Base-by-base conservation (phyloP, 129 eudicot species). In the Chrysanthemum seticuspe region DNA sequence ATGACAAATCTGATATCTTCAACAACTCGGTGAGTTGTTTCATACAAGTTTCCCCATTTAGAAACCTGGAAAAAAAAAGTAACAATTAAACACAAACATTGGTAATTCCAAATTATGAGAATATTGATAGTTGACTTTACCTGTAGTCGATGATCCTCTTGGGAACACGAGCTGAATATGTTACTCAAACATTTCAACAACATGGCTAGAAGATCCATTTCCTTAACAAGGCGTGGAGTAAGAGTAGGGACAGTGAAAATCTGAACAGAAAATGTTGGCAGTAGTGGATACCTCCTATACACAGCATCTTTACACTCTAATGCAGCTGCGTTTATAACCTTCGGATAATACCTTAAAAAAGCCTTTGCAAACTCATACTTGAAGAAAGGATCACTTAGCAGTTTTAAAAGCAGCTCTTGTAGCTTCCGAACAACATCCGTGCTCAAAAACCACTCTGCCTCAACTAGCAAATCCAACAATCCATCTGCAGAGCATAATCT, bases 341-440 rank as follows among this genome's bases (percentile, higher is more conserved):
- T 65, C 27, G 97, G 94, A 65, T 95, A 95, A 78, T 90, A 90
- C 67, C 79, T 77, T 21, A 95, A 63, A 79, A 95, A 90, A 6
- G 84, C 88, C 81, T 90, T 90, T n/a, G 96, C 96, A 79, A 95
- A 95, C 83, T 95, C 96, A 62, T 86, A 88, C 78, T 91, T 95
- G 67, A 95, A 91, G 66, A 69, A 70, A 61, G 99, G 99, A 40
- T 95, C 99, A 40, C 96, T 89, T 49, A 95, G 75, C 76, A 95
- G 67, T 79, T 95, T 95, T 86, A 95, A 63, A 56, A 95, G 96
- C 52, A 95, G 74, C 67, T 95, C 96, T 6, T 90, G 99, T 69
- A 95, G 91, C 86, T 86, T 95, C 75, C 71, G 78, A 36, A 89
- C 87, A 65, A 83, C 88, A 56, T 71, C 83, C 51, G 12, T 18